A percentile compares a stretch with the other conserved stretches of the same genome.
Evolutionary conservation across 129 eudicot species (phyloP).

Genomic region (Logfia minima): DNA sequence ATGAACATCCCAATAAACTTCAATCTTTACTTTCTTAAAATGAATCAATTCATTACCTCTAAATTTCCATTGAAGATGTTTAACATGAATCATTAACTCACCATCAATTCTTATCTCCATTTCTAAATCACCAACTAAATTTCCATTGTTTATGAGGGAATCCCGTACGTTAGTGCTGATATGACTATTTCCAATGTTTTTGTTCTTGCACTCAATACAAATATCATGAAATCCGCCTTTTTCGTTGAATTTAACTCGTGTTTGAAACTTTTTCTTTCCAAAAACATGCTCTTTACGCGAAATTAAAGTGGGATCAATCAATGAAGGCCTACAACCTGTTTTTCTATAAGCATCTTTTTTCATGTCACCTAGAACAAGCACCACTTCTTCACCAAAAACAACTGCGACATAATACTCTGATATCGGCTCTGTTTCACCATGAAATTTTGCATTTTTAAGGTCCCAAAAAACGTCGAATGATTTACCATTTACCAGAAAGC

Average conservation of each 20-base stretch:
- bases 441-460: slow-evolving; percentile 69
- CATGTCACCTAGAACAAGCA: slow-evolving; percentile 68
- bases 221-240: slow-evolving; percentile 73
- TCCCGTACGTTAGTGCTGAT: background rate
- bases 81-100: slow-evolving; percentile 61
- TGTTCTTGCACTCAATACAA: slow-evolving; percentile 66
- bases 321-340: slow-evolving; percentile 82
- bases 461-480: slow-evolving; percentile 78
- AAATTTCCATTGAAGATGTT: slow-evolving; percentile 91
- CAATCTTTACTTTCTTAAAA: slow-evolving; percentile 55
- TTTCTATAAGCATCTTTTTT: slow-evolving; percentile 81
- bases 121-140: slow-evolving; percentile 53
- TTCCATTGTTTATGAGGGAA: background rate
- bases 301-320: slow-evolving; percentile 65
- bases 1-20: slow-evolving; percentile 92
- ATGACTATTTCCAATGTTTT: background rate
- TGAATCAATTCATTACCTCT: slow-evolving; percentile 72
- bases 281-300: slow-evolving; percentile 79
- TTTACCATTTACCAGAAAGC: slow-evolving; percentile 57
- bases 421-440: slow-evolving; percentile 82
- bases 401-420: slow-evolving; percentile 91
- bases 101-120: slow-evolving; percentile 95
- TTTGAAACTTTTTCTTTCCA: slow-evolving; percentile 68
- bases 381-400: slow-evolving; percentile 72
- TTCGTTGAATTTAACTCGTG: slow-evolving; percentile 66